Base-by-base conservation (phyloP, 108 stramenopile genomes). In the Discostella stelligeroides region DNA sequence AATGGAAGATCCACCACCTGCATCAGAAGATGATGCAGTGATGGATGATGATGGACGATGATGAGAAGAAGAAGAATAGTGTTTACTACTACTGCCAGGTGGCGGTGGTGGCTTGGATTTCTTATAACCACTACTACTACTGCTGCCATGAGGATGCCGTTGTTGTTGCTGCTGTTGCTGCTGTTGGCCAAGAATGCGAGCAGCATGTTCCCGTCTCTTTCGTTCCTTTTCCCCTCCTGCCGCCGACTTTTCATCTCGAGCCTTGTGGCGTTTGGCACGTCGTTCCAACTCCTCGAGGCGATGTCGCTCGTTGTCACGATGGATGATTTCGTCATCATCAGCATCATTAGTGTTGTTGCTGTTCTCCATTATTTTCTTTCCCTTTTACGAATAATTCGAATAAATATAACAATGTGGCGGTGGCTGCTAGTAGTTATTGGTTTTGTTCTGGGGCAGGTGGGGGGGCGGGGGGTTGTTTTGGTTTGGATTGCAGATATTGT, bases 191-290 rank as follows among this genome's bases (percentile, higher is more conserved):
- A 85, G 56, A 48, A 80, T 77, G 20, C 82, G 79, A 43, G 84
- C 84, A 23, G 82, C 79, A 64, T 91, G 85, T 66, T 91, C 94
- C 18, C 82, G 76, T 53, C 90, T 75, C 63, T 86, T 88, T 1
- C 89, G 73, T 63, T 90, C 89, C 58, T 89, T 90, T 70, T 90
- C 90, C 55, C 86, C 88, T 70, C 87, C 88, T 55, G 43, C 24
- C 68, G 85, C 84, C 0, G 74, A 21, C 43, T 70, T 62, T 9
- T 82, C 60, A 15, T 53, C 39, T 2, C 47, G 11, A 23, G 56
- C 86, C 76, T 88, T 90, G 80, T 89, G 88, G 67, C 94, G 84
- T 72, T 84, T 90, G 49, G 85, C 89, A 48, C 90, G 89, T 59
- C 89, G 83, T 59, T 90, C 88, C 45, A 79, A 65, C 64, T 95